Evolutionary conservation across 2,329 filamentous ascomycete species (phyloP), one percentile per base, ranked within the genome.

Genomic region (Colletotrichum coccodes): DNA sequence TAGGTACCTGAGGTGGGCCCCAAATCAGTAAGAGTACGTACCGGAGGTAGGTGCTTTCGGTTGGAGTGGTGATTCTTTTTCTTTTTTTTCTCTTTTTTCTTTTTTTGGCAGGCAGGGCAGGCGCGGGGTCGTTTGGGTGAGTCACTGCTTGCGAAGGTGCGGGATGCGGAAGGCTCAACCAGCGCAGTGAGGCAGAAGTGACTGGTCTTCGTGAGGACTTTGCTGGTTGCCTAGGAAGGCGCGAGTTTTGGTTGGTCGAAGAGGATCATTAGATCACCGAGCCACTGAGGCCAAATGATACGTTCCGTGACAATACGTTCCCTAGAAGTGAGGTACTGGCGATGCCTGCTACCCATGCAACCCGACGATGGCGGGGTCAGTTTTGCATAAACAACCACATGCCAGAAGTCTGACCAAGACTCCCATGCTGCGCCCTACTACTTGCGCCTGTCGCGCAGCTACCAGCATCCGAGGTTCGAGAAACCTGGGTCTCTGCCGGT

Each of bases 21-120:
- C 36, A 26, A 46, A 68, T 68, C 64, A 64, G 64, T 40, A 64
- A 52, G n/a, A 4, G 50, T 68, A 68, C 64, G 64, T 68, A 68
- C 57, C 52, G 11, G 26, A 12, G 11, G 21, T 38, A 21, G 38
- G n/a, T 40, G 53, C n/a, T 26, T 30, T 34, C 9, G 28, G 30
- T 34, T 36, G 30, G 49, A 53, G 49, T 18, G 30, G 30, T 56
- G 47, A 38, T 28, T 18, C 54, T 34, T 53, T 36, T 52, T 36
- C 6, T 6, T 16, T n/a, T 46, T 38, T 38, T 38, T 63, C 36
- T 36, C 6, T n/a, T n/a, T n/a, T n/a, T n/a, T n/a, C n/a, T n/a
- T n/a, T n/a, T n/a, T n/a, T n/a, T n/a, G n/a, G n/a, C 26, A 38
- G 46, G 21, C 38, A 54, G 40, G 30, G 52, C 23, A 46, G 36